These are phyloP conservation scores for Leishmania gerbilli DNA, from an alignment of 208 protist genomes.

Conservation along the genomic window DNA sequence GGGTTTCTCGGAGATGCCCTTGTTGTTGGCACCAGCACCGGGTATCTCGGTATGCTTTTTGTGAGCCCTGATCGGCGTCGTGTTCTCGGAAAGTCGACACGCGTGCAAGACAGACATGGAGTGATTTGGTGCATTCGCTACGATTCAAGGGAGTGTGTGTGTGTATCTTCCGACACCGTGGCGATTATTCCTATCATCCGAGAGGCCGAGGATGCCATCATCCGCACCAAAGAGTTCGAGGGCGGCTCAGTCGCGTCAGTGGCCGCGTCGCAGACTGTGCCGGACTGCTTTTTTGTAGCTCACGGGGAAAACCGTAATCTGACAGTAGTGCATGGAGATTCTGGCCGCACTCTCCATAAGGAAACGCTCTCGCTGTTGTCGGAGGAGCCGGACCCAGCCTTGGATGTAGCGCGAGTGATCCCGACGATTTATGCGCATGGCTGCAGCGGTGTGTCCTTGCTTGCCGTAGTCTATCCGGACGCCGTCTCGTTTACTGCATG, in stretches of 20 bases:
- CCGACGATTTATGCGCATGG: constrained; percentile 14
- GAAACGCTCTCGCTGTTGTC: constrained; percentile 8
- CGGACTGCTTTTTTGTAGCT: constrained; percentile 13
- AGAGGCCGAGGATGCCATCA: background rate
- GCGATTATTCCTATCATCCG: background rate
- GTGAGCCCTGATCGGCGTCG: constrained; percentile 11
- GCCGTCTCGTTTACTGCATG: constrained; percentile 29
- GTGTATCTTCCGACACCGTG: constrained; percentile 4
- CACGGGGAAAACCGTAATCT: constrained; percentile 10
- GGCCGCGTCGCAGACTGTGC: background rate
- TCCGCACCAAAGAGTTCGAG: background rate
- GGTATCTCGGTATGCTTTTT: constrained; percentile 24
- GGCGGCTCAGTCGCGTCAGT: background rate
- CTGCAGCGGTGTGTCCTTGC: background rate
- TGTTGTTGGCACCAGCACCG: constrained; percentile 25
- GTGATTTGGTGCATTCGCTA: constrained; percentile 10
- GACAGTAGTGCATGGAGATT: constrained; percentile 8
- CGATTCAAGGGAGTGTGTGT: background rate
- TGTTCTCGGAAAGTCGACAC: constrained; percentile 6
- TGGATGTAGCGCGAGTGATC: too few species aligned
- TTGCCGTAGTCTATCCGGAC: constrained; percentile 36
- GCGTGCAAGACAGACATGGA: constrained; percentile 6
- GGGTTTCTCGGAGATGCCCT: constrained; percentile 27
- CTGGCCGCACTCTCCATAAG: background rate
- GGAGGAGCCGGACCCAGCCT: background rate